These are phyloP conservation scores for Sporothrix brunneoviolacea DNA, from an alignment of 2,329 filamentous ascomycete species.

Conservation along the genomic window DNA sequence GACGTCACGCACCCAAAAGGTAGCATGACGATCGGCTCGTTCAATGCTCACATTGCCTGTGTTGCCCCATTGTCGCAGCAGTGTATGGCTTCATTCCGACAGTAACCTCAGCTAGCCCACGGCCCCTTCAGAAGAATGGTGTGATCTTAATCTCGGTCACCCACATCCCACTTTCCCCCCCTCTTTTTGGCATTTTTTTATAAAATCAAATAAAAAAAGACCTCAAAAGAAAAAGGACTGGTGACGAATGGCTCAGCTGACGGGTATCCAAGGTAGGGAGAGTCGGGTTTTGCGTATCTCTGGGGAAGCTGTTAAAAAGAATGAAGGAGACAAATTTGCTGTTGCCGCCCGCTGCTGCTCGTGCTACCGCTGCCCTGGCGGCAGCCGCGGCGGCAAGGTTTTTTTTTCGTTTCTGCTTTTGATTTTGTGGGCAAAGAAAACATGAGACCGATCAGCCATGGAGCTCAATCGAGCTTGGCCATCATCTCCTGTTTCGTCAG, in stretches of 20 bases:
- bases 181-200: background rate
- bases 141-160: slow-evolving; percentile 5
- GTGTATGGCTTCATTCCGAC: background rate
- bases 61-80: background rate
- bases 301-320: background rate
- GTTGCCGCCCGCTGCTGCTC: background rate
- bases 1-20: background rate
- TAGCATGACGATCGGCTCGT: background rate
- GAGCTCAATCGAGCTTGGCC: slow-evolving; percentile 81
- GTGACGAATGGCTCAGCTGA: slow-evolving; percentile 6
- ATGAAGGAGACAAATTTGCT: slow-evolving; percentile 1
- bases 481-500: slow-evolving; percentile 95
- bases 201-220: background rate
- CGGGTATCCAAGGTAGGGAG: slow-evolving; percentile 1
- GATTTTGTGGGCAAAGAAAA: slow-evolving; percentile 7
- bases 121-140: background rate
- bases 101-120: background rate
- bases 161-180: background rate
- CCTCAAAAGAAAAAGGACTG: background rate
- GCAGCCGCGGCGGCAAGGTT: background rate
- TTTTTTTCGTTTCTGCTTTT: slow-evolving; percentile 4
- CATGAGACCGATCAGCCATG: slow-evolving; percentile 1
- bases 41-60: background rate
- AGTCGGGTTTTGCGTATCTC: background rate
- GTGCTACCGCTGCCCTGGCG: slow-evolving; percentile 6